A percentile compares a stretch with the other conserved stretches of the same genome.
Evolutionary conservation across 164 flowering plant species (phyloP).

Genomic region (Macadamia integrifolia): DNA sequence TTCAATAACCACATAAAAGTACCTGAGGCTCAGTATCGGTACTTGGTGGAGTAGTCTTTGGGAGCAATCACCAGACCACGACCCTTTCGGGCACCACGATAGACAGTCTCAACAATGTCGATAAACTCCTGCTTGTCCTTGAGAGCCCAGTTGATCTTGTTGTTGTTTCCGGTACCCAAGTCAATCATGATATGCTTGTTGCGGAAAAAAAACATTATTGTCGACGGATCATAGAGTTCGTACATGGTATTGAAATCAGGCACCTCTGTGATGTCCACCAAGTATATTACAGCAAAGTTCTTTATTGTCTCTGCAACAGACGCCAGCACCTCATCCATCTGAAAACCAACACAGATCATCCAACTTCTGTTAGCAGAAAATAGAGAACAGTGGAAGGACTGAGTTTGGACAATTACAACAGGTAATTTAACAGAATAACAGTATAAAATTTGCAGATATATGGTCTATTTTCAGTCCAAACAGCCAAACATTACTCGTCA

Average conservation of each 20-base stretch:
- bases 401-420: no score
- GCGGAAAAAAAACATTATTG: constrained; percentile 91
- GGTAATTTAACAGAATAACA: no score
- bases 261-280: constrained; percentile 88
- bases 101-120: constrained; percentile 88
- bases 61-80: constrained; percentile 96
- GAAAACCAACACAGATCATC: constrained; percentile 1
- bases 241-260: constrained; percentile 98
- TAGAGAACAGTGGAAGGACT: no score
- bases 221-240: constrained; percentile 89
- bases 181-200: constrained; percentile 98
- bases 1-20: no score
- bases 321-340: constrained; percentile 96
- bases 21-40: constrained; percentile 51
- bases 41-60: constrained; percentile 94
- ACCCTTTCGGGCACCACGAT: constrained; percentile 91
- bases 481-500: no score
- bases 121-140: constrained; percentile 97
- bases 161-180: constrained; percentile 95
- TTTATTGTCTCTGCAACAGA: constrained; percentile 92
- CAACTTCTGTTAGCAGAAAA: no score
- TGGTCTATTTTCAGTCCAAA: no score
- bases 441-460: no score
- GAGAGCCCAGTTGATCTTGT: constrained; percentile 96
- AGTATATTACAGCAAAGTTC: constrained; percentile 89